These are phyloP conservation scores for Madurella mycetomatis DNA, from an alignment of 2,329 filamentous ascomycete species.

Conservation along the genomic window DNA sequence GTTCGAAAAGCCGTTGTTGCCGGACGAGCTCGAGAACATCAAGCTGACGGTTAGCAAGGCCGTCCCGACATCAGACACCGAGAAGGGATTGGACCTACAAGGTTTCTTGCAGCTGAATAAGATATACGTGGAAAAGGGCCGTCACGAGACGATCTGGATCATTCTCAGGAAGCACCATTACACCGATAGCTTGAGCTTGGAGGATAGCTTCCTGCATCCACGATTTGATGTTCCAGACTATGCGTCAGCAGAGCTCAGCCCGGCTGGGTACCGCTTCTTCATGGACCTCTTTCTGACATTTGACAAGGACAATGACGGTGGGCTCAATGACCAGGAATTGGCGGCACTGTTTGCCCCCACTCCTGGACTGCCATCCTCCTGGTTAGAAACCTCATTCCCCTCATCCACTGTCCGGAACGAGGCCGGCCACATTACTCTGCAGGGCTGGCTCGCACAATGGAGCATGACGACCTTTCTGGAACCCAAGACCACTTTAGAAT, in stretches of 20 bases:
- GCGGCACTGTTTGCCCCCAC: conserved; percentile 87
- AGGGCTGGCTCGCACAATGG: conserved; percentile 98
- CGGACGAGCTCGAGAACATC: conserved; percentile 83
- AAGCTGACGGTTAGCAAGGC: conserved; percentile 77
- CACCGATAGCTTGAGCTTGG: conserved; percentile 87
- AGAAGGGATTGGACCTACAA: conserved; percentile 70
- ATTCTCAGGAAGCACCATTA: conserved; percentile 94
- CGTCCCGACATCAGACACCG: conserved; percentile 56
- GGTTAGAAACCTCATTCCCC: conserved; percentile 85
- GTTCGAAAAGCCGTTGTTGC: conserved; percentile 80
- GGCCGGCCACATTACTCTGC: conserved; percentile 88
- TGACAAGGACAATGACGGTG: conserved; percentile 96
- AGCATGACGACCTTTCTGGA: conserved; percentile 99
- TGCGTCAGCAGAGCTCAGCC: conserved; percentile 88
- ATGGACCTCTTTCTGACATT: conserved; percentile 93
- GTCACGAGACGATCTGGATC: conserved; percentile 98
- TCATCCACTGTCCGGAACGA: conserved; percentile 94
- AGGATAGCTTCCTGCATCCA: conserved; percentile 85
- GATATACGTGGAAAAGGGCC: conserved; percentile 93
- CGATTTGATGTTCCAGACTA: conserved; percentile 92
- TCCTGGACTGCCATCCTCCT: conserved; percentile 79
- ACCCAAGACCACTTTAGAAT: conserved; percentile 90
- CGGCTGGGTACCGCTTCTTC: conserved; percentile 93
- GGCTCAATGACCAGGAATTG: conserved; percentile 80
- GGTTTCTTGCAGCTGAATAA: conserved; percentile 91